phyloP scores from a whole-genome alignment of 495 filamentous ascomycete genomes.

The Neurospora sp. region DNA sequence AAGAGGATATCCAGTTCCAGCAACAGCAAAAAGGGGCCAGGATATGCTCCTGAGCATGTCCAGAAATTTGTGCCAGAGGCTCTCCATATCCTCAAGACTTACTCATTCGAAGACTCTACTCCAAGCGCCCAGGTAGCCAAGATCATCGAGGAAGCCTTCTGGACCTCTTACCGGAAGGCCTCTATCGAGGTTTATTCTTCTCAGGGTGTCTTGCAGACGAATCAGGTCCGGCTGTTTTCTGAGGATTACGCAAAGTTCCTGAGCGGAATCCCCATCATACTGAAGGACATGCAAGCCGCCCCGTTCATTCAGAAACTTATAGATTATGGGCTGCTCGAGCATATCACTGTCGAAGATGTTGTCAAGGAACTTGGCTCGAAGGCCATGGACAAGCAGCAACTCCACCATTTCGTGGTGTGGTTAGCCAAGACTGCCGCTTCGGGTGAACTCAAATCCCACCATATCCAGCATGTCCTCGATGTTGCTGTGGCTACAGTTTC shows the following conservation, averaged over 20 bases:
- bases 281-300: conserved; percentile 56
- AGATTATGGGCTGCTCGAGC: conserved; percentile 68
- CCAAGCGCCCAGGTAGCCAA: conserved; percentile 70
- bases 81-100: conserved; percentile 68
- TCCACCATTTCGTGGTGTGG: conserved; percentile 77
- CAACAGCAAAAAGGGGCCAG: conserved; percentile 30
- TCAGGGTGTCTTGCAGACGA: conserved; percentile 67
- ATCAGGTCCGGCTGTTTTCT: conserved; percentile 66
- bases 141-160: conserved; percentile 87
- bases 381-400: conserved; percentile 63
- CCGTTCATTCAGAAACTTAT: conserved; percentile 68
- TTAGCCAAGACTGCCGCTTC: conserved; percentile 53
- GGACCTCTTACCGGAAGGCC: conserved; percentile 72
- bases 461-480: conserved; percentile 56
- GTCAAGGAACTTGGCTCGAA: conserved; percentile 65
- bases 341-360: conserved; percentile 81
- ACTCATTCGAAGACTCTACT: conserved; percentile 78
- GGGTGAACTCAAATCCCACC: conserved; percentile 55
- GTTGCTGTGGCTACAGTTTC: conserved; percentile 71
- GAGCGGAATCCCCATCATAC: conserved; percentile 78
- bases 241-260: conserved; percentile 78
- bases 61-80: conserved; percentile 63
- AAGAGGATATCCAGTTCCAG: conserved; percentile 32
- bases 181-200: conserved; percentile 84
- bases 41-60: conserved; percentile 45